These are phyloP conservation scores for Mycocentrospora acerina DNA, from an alignment of 2,329 filamentous ascomycete species.

Conservation along the genomic window DNA sequence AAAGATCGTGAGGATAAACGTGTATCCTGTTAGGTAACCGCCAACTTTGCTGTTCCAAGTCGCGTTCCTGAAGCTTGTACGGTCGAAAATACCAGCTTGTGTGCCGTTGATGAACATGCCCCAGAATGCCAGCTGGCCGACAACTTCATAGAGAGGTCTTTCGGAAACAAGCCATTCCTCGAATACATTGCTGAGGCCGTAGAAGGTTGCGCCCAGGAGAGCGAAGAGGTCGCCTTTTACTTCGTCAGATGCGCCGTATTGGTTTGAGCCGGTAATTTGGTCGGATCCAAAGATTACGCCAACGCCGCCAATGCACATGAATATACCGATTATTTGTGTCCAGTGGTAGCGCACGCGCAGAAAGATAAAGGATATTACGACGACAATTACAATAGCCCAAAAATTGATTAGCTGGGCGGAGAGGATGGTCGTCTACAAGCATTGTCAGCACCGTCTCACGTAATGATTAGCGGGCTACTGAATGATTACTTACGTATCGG, in stretches of 20 bases:
- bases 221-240: conserved; percentile 93
- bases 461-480: neutral
- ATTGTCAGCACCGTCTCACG: neutral
- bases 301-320: conserved; percentile 88
- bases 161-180: conserved; percentile 93
- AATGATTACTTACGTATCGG: conserved; percentile 51
- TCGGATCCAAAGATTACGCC: conserved; percentile 85
- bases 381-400: conserved; percentile 95
- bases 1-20: conserved; percentile 77
- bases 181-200: conserved; percentile 86
- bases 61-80: conserved; percentile 61
- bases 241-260: conserved; percentile 66
- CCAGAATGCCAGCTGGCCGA: conserved; percentile 87
- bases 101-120: conserved; percentile 88
- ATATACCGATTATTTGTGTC: conserved; percentile 81
- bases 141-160: conserved; percentile 85
- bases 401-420: conserved; percentile 97
- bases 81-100: conserved; percentile 90
- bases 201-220: conserved; percentile 83
- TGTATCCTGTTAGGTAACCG: conserved; percentile 89
- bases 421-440: conserved; percentile 75
- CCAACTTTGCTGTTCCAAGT: conserved; percentile 57
- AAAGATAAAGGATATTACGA: conserved; percentile 77
- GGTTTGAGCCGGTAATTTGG: conserved; percentile 76
- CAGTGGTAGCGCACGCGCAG: conserved; percentile 87